These are phyloP conservation scores for Batkoa obscura DNA, from an alignment of 371 early-diverging fungal genomes.

Conservation along the genomic window DNA sequence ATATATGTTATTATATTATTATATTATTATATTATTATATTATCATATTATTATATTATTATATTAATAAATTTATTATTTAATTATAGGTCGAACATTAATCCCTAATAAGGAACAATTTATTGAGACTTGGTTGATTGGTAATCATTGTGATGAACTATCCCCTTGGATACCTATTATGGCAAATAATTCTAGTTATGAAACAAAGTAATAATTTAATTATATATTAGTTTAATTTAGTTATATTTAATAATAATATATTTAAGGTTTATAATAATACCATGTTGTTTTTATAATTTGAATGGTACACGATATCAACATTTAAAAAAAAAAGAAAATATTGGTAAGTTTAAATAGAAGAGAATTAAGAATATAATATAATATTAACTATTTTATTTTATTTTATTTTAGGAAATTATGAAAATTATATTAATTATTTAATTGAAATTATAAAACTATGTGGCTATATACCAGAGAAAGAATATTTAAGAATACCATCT, in stretches of 20 bases:
- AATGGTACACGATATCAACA: constrained; percentile 33
- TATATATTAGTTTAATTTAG: constrained; percentile 5
- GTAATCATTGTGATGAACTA: constrained; percentile 82
- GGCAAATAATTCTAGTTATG: constrained; percentile 33
- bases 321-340: background rate
- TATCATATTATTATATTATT: too few species aligned
- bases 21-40: too few species aligned
- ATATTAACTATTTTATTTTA: too few species aligned
- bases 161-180: constrained; percentile 76
- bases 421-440: constrained; percentile 46
- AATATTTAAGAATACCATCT: constrained; percentile 64
- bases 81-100: too few species aligned
- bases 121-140: constrained; percentile 45
- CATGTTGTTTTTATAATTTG: constrained; percentile 62
- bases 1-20: too few species aligned
- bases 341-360: constrained; percentile 19
- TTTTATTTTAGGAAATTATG: constrained; percentile 2
- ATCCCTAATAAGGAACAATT: constrained; percentile 6
- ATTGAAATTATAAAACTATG: constrained; percentile 25
- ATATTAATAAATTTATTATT: too few species aligned
- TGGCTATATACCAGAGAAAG: constrained; percentile 43
- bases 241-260: background rate
- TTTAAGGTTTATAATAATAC: constrained; percentile 48
- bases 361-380: too few species aligned
- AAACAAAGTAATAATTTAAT: constrained; percentile 24